Conservation (phyloP, 176 grass and related monocot genomes). For the Aegilops umbellulata region DNA sequence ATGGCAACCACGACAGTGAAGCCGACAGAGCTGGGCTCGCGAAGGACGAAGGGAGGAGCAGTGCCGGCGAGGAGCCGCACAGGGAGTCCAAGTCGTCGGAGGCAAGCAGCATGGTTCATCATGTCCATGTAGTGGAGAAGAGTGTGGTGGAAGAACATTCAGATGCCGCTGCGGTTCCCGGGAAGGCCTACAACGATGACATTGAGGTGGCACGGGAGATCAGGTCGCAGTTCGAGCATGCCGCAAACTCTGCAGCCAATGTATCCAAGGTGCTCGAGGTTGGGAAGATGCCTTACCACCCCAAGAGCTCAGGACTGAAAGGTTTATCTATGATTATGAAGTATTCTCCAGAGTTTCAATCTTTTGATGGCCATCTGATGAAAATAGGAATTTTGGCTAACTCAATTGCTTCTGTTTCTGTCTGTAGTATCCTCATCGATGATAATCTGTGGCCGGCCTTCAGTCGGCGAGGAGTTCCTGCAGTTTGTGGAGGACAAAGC, state of each 20-base stretch:
- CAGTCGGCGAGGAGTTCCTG: slow-evolving; percentile 26
- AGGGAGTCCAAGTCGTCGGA: slow-evolving; percentile 33
- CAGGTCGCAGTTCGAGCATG: slow-evolving; percentile 59
- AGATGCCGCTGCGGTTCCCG: not conserved
- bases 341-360: not conserved
- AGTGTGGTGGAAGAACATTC: slow-evolving; percentile 35
- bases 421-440: slow-evolving; percentile 56
- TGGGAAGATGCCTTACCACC: slow-evolving; percentile 58
- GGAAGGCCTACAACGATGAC: slow-evolving; percentile 41
- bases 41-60: slow-evolving; percentile 30
- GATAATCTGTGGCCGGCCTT: slow-evolving; percentile 53
- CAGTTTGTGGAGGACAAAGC: slow-evolving; percentile 62
- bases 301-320: slow-evolving; percentile 53
- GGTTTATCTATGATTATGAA: slow-evolving; percentile 10
- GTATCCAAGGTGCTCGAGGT: slow-evolving; percentile 71
- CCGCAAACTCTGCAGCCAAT: slow-evolving; percentile 43
- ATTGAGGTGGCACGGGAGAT: slow-evolving; percentile 54
- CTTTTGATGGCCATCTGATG: not conserved
- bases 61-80: slow-evolving; percentile 17
- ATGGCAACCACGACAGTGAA: slow-evolving; percentile 1
- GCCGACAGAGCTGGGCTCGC: not conserved
- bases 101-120: slow-evolving; percentile 20
- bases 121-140: slow-evolving; percentile 50
- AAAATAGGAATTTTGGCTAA: not conserved
- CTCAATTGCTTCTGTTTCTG: not conserved